A percentile compares a stretch with the other conserved stretches of the same genome.
These are phyloP conservation scores for Tuber umbilicatum DNA, from an alignment of 495 filamentous ascomycete genomes.

Conservation along the genomic window DNA sequence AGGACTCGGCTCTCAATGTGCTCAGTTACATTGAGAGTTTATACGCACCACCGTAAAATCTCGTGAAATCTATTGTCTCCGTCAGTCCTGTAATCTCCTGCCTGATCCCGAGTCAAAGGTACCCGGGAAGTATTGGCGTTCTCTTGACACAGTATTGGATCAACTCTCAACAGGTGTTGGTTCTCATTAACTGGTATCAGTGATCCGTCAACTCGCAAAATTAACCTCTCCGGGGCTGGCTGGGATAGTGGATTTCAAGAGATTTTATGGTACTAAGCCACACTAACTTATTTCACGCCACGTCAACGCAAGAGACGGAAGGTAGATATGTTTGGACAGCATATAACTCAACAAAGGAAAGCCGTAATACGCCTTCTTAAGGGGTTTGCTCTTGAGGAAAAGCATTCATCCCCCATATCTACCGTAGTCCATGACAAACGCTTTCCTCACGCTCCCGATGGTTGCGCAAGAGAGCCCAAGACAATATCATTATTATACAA, in stretches of 20 bases:
- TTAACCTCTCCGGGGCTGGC: too few species aligned
- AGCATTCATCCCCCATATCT: not conserved
- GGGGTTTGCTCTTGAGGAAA: not conserved
- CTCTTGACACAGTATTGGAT: too few species aligned
- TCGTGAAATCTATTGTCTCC: too few species aligned
- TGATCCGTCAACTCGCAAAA: too few species aligned
- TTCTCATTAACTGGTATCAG: too few species aligned
- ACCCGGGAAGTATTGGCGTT: too few species aligned
- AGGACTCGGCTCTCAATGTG: not conserved
- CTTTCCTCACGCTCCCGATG: not conserved
- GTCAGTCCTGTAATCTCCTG: too few species aligned
- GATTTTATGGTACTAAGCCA: not conserved
- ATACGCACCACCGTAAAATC: too few species aligned
- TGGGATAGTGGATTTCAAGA: too few species aligned
- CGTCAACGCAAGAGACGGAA: not conserved
- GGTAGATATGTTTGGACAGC: not conserved
- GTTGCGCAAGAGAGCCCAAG: not conserved
- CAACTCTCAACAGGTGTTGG: too few species aligned
- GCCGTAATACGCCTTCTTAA: not conserved
- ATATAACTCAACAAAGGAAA: not conserved
- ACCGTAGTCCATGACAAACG: not conserved
- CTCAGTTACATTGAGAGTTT: not conserved
- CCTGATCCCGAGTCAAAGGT: too few species aligned
- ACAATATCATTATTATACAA: constrained; percentile 27
- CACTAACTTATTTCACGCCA: not conserved